These are phyloP conservation scores for Fusarium marasasianum DNA, from an alignment of 2,329 filamentous ascomycete genomes.

Conservation along the genomic window DNA sequence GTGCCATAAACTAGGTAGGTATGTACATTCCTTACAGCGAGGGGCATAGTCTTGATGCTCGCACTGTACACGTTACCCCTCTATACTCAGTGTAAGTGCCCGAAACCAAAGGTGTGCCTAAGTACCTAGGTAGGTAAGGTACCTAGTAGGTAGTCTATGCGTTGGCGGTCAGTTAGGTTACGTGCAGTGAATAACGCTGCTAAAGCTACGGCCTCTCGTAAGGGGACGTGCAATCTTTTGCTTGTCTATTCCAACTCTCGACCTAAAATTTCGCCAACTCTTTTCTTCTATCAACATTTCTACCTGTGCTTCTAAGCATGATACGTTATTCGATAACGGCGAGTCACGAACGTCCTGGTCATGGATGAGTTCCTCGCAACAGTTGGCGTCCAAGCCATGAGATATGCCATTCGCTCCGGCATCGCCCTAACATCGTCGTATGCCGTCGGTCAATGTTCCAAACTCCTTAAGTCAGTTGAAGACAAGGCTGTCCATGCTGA, in stretches of 20 bases:
- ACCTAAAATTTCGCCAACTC: neutral
- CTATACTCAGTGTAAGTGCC: slow-evolving; percentile 17
- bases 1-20: neutral
- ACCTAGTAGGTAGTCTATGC: neutral
- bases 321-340: slow-evolving; percentile 3
- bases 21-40: neutral
- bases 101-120: neutral
- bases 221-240: slow-evolving; percentile 21
- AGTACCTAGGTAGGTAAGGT: neutral
- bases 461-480: slow-evolving; percentile 80
- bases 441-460: slow-evolving; percentile 83
- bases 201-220: slow-evolving; percentile 6
- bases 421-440: slow-evolving; percentile 86
- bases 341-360: slow-evolving; percentile 17
- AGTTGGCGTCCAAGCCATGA: slow-evolving; percentile 78
- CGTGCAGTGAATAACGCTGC: slow-evolving; percentile 27
- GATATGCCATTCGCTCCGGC: slow-evolving; percentile 89
- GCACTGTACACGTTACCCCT: slow-evolving; percentile 39
- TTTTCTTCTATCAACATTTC: neutral
- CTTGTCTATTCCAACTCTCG: neutral
- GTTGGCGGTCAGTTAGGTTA: slow-evolving; percentile 27
- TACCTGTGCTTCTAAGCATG: slow-evolving; percentile 14
- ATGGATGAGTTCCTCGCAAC: slow-evolving; percentile 75
- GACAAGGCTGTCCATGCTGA: slow-evolving; percentile 74
- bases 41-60: slow-evolving; percentile 11